Evolutionary conservation across 495 filamentous ascomycete genomes (phyloP).

Genomic region (Xylaria curta): DNA sequence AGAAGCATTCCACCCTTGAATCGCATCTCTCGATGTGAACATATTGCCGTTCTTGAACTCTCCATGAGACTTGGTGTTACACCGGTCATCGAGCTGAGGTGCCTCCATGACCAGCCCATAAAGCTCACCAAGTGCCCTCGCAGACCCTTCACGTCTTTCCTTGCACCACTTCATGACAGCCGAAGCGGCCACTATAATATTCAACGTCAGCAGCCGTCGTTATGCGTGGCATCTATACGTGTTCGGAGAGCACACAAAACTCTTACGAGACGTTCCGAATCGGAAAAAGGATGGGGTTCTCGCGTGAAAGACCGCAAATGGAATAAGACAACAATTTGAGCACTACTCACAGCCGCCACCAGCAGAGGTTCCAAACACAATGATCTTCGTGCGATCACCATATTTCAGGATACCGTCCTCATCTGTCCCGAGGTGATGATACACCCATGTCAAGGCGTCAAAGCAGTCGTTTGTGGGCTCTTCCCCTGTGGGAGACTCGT

Average conservation of each 20-base stretch:
- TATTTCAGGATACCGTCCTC: conserved; percentile 22
- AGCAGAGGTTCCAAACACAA: conserved; percentile 23
- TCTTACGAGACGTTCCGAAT: background rate
- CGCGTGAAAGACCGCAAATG: background rate
- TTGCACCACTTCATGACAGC: conserved; percentile 27
- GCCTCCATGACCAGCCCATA: conserved; percentile 28
- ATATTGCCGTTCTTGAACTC: conserved; percentile 27
- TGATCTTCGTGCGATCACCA: conserved; percentile 18
- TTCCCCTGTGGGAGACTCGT: conserved; percentile 26
- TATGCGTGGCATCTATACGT: background rate
- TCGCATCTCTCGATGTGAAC: conserved; percentile 24
- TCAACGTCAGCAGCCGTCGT: background rate
- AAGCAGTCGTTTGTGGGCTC: conserved; percentile 30
- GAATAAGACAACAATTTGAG: background rate
- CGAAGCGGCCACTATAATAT: conserved; percentile 19
- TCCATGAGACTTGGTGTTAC: conserved; percentile 22
- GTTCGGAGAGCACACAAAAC: background rate
- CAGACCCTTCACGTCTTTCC: conserved; percentile 17
- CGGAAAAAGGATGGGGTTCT: background rate
- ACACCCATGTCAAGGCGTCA: conserved; percentile 27
- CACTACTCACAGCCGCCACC: conserved; percentile 20
- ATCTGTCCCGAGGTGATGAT: conserved; percentile 16
- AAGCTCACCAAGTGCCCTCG: conserved; percentile 9
- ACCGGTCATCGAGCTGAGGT: conserved; percentile 29
- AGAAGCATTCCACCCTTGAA: conserved; percentile 25